Percentiles rank a stretch among this genome's conserved stretches.
Evolutionary conservation across 164 flowering plant species (phyloP).

Genomic region (Umbellularia californica): DNA sequence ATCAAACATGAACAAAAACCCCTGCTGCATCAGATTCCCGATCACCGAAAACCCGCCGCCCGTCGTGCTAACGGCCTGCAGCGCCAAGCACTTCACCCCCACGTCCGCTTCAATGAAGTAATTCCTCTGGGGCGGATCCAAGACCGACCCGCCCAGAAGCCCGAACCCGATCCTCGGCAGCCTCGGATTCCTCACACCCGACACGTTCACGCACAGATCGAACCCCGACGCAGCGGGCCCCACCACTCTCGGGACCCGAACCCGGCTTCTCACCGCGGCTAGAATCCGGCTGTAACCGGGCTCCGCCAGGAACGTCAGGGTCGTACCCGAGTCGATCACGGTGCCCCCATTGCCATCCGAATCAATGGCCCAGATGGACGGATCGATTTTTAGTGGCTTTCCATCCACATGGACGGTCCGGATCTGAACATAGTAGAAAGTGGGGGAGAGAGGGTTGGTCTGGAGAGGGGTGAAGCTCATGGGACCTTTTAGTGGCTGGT

Average conservation of each 20-base stretch:
- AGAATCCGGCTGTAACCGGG: constrained; percentile 47
- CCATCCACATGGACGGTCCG: constrained; percentile 38
- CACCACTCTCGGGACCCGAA: constrained; percentile 30
- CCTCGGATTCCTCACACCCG: constrained; percentile 24
- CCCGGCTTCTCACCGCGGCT: constrained; percentile 34
- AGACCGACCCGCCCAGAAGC: constrained; percentile 47
- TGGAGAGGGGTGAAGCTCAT: constrained; percentile 57
- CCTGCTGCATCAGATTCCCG: constrained; percentile 87
- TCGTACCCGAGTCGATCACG: constrained; percentile 75
- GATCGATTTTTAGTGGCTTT: constrained; percentile 34
- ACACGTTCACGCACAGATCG: constrained; percentile 59
- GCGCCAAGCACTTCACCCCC: constrained; percentile 59
- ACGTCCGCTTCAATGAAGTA: constrained; percentile 57
- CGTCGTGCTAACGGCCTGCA: constrained; percentile 38
- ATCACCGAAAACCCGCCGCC: constrained; percentile 49
- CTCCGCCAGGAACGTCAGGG: constrained; percentile 49
- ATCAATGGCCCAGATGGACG: constrained; percentile 58
- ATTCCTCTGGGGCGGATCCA: constrained; percentile 55
- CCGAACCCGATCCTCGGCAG: constrained; percentile 53
- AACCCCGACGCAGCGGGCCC: constrained; percentile 32
- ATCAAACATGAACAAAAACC: constrained; percentile 69
- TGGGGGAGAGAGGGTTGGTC: constrained; percentile 51
- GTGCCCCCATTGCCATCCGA: constrained; percentile 67
- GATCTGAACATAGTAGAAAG: constrained; percentile 69
- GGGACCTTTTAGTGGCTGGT: not conserved